Percentiles rank a stretch among this genome's conserved stretches.
Evolutionary conservation across 768 basidiomycete genomes (phyloP).

Genomic region (Cystofilobasidium ferigula): DNA sequence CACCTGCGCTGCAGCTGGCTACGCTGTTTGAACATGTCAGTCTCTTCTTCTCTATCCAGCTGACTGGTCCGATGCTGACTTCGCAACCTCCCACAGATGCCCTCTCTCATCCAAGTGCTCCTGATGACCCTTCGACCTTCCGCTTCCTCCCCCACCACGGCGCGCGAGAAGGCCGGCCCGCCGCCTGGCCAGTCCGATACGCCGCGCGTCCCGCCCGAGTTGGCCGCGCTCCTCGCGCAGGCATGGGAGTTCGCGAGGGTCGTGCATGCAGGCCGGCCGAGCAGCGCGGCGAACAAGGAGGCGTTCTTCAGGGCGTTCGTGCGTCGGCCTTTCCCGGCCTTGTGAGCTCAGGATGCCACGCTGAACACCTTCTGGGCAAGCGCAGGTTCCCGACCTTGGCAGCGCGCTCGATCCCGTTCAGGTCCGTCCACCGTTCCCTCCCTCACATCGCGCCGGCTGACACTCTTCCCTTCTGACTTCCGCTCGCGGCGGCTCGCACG

Average conservation of each 20-base stretch:
- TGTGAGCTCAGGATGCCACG: too few species aligned
- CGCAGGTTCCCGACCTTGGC: slow-evolving; percentile 68
- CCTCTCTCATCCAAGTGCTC: slow-evolving; percentile 52
- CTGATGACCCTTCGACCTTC: too few species aligned
- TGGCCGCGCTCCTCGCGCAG: slow-evolving; percentile 54
- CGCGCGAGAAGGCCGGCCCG: too few species aligned
- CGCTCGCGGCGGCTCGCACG: too few species aligned
- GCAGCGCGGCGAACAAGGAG: slow-evolving; percentile 46
- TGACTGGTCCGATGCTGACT: too few species aligned
- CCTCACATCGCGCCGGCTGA: background rate
- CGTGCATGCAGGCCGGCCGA: slow-evolving; percentile 57
- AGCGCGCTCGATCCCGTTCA: slow-evolving; percentile 54
- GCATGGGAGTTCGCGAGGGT: slow-evolving; percentile 74
- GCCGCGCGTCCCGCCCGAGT: slow-evolving; percentile 43
- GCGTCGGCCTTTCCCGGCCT: too few species aligned
- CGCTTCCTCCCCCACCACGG: too few species aligned
- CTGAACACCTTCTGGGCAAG: too few species aligned
- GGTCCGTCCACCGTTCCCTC: background rate
- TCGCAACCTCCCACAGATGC: slow-evolving; percentile 44
- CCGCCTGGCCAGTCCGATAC: too few species aligned
- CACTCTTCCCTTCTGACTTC: too few species aligned
- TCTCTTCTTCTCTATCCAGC: too few species aligned
- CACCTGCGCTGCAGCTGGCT: slow-evolving; percentile 55
- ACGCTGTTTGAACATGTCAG: slow-evolving; percentile 51
- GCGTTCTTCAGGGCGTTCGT: slow-evolving; percentile 79